Conservation (phyloP, 2,329 filamentous ascomycete genomes). For the Trichoderma sp. region DNA sequence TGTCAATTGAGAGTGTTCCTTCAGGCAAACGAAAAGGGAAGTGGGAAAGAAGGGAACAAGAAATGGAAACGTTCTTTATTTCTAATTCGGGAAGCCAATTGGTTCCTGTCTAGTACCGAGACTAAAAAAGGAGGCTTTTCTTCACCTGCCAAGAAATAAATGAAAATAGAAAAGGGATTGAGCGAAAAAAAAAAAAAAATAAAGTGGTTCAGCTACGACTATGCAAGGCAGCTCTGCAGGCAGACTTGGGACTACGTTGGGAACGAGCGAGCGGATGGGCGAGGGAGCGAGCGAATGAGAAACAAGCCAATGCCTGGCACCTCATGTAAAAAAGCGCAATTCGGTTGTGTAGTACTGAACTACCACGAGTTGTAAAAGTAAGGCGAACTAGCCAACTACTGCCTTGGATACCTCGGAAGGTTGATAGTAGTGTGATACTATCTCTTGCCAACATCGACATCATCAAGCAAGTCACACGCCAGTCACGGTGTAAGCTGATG, state of each 20-base stretch:
- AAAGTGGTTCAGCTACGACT: not conserved
- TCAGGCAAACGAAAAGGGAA: not conserved
- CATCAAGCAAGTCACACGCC: not conserved
- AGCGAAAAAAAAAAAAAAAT: not conserved
- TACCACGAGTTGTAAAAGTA: not conserved
- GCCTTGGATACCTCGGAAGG: not conserved
- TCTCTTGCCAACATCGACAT: not conserved
- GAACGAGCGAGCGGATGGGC: too few species aligned
- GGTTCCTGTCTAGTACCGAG: not conserved
- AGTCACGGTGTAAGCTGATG: not conserved
- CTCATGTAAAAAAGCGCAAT: not conserved
- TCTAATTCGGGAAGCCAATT: not conserved
- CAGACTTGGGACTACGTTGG: not conserved
- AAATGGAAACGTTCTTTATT: constrained; percentile 29
- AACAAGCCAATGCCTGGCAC: not conserved
- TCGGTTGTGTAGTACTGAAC: not conserved
- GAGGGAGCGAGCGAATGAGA: not conserved
- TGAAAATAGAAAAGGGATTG: not conserved
- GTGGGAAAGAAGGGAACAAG: constrained; percentile 33
- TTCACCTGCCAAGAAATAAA: not conserved
- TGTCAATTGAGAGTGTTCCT: not conserved
- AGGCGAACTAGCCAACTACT: not conserved
- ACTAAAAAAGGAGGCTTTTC: not conserved
- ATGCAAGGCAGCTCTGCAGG: not conserved
- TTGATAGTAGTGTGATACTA: not conserved